A percentile compares a stretch with the other conserved stretches of the same genome.
These are phyloP conservation scores for Ophiostoma sp. DNA, from an alignment of 2,329 filamentous ascomycete species.

Conservation along the genomic window DNA sequence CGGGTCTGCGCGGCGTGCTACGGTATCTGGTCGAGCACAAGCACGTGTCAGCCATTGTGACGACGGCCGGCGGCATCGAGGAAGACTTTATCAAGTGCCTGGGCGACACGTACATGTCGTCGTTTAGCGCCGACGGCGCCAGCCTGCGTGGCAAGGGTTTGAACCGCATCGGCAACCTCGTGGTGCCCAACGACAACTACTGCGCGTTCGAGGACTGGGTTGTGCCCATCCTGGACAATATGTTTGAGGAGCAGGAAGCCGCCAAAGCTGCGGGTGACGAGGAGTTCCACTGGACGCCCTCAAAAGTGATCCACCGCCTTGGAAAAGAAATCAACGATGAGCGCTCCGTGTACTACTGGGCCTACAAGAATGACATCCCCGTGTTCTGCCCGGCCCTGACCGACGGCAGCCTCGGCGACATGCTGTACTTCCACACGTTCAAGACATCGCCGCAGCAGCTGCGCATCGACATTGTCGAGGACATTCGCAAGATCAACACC, in stretches of 20 bases:
- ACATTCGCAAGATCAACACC: slow-evolving; percentile 90
- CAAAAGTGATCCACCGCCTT: slow-evolving; percentile 83
- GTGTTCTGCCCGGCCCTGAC: slow-evolving; percentile 96
- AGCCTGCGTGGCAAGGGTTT: slow-evolving; percentile 80
- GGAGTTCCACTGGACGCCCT: slow-evolving; percentile 87
- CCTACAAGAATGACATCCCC: slow-evolving; percentile 93
- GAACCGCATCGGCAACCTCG: slow-evolving; percentile 92
- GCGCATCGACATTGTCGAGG: slow-evolving; percentile 86
- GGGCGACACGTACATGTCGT: slow-evolving; percentile 87
- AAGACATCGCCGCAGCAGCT: slow-evolving; percentile 80
- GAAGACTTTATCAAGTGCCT: slow-evolving; percentile 99
- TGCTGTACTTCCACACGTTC: slow-evolving; percentile 98
- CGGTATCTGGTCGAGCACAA: slow-evolving; percentile 91
- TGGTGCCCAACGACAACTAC: slow-evolving; percentile 97
- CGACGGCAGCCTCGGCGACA: slow-evolving; percentile 92
- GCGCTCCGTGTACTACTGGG: slow-evolving; percentile 93
- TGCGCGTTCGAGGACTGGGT: slow-evolving; percentile 98
- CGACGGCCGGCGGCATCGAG: slow-evolving; percentile 91
- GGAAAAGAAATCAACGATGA: slow-evolving; percentile 95
- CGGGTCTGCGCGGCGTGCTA: slow-evolving; percentile 85
- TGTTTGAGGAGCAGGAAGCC: slow-evolving; percentile 91
- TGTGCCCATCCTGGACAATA: slow-evolving; percentile 87
- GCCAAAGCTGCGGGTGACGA: slow-evolving; percentile 50
- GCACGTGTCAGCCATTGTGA: slow-evolving; percentile 90
- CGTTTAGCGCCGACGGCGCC: slow-evolving; percentile 76